Conservation (phyloP, 306 rosid genomes). For the Trifolium fragiferum region DNA sequence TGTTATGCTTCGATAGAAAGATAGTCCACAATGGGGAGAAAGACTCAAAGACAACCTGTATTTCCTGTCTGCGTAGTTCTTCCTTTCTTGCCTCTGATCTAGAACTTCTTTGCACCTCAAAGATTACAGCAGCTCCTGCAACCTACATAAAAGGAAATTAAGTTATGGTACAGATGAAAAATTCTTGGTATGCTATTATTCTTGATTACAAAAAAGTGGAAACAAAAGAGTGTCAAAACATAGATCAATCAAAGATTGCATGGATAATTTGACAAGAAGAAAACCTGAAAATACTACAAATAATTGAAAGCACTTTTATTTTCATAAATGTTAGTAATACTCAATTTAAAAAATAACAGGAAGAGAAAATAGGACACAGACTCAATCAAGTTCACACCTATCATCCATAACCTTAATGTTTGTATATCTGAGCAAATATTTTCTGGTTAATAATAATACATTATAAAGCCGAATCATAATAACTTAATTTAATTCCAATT, state of each 20-base stretch:
- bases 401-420: conserved; percentile 15
- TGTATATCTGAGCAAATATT: conserved; percentile 5
- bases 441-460: background rate
- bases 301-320: conserved; percentile 2
- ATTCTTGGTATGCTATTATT: background rate
- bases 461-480: background rate
- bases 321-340: background rate
- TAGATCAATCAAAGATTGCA: conserved; percentile 30
- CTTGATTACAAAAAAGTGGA: conserved; percentile 5
- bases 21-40: conserved; percentile 20
- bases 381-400: background rate
- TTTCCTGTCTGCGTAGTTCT: conserved; percentile 49
- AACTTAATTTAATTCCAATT: background rate
- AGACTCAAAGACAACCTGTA: conserved; percentile 45
- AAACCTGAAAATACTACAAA: conserved; percentile 31
- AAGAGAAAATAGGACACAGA: conserved; percentile 4
- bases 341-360: background rate
- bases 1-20: conserved; percentile 14
- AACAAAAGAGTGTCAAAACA: background rate
- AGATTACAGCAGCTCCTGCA: conserved; percentile 54
- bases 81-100: conserved; percentile 59
- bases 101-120: conserved; percentile 59
- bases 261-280: conserved; percentile 4
- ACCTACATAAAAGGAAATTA: conserved; percentile 44
- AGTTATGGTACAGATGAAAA: background rate